Evolutionary conservation across 108 stramenopile species (phyloP), one percentile per base, ranked within the genome.

Genomic region (Schizochytrium sp.): DNA sequence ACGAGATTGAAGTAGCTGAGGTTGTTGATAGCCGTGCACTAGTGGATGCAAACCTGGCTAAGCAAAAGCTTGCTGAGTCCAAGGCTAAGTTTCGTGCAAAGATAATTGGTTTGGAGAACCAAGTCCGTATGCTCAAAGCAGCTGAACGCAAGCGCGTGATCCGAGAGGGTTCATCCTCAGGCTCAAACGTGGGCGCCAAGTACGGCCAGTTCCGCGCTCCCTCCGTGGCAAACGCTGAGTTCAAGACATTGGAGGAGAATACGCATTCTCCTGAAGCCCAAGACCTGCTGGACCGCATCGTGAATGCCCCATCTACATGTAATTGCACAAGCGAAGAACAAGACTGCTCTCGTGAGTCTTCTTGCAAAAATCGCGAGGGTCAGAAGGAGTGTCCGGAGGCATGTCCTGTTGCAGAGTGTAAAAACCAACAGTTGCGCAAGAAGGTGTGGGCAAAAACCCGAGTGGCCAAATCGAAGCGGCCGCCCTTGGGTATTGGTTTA

Each of bases 371-470:
- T 3, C 64, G 64, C 42, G 12, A 38, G 12, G 64, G 42, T 8
- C 5, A 13, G 64, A 5, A 8, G 42, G 64, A 69, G 64, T 69
- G 64, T 44, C 64, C 64, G 10, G 12, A 38, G 19, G 15, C 12
- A 7, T 69, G 64, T 44, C 40, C 2, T 44, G 64, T 38, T 1
- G 64, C 40, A 3, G 12, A 8, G 10, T 69, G 64, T 38, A 44
- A 69, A 44, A 69, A 69, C 64, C 64, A 69, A 38, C 12, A 69
- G 64, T 3, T 69, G 1, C 64, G 64, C 3, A 69, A 69, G 64
- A 38, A 44, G 19, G 64, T 44, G 12, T 69, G 64, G 64, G 64
- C 64, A 38, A 69, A 15, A 44, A 69, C 64, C 12, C 40, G 28
- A 8, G 3, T 69, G 28, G 64, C 64, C 5, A 15, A 38, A 7